Evolutionary conservation across 2,329 filamentous ascomycete genomes (phyloP).

Genomic region (Orbilia ellipsospora): DNA sequence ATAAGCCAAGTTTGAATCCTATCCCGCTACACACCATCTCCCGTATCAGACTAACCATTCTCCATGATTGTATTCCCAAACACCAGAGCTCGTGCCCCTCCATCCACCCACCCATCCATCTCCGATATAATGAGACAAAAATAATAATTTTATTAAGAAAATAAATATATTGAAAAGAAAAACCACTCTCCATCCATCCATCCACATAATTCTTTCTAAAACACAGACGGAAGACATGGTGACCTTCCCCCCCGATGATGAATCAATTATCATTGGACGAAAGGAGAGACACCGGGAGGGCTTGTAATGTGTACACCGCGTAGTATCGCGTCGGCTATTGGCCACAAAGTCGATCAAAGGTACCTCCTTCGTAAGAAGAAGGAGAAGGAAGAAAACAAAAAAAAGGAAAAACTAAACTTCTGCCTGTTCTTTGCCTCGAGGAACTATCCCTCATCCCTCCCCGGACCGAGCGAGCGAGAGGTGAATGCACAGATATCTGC

Average conservation of each 20-base stretch:
- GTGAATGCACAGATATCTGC: too few relatives aligned
- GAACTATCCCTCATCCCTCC: too few relatives aligned
- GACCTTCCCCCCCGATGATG: too few relatives aligned
- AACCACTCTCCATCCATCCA: conserved; percentile 11
- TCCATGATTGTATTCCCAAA: too few relatives aligned
- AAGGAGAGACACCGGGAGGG: conserved; percentile 6
- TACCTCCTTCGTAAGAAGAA: not conserved
- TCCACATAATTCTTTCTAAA: conserved; percentile 20
- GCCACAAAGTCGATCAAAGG: not conserved
- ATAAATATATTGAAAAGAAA: not conserved
- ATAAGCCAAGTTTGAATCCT: too few relatives aligned
- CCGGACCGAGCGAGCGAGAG: too few relatives aligned
- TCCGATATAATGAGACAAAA: too few relatives aligned
- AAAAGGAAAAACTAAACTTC: not conserved
- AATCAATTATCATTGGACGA: conserved; percentile 7
- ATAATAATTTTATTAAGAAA: not conserved
- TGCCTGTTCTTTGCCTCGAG: not conserved
- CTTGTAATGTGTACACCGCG: not conserved
- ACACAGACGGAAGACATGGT: conserved; percentile 3
- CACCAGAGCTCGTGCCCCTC: too few relatives aligned
- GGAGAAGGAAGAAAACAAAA: not conserved
- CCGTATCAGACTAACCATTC: too few relatives aligned
- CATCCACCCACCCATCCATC: too few relatives aligned
- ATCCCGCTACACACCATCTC: too few relatives aligned
- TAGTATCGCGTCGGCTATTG: conserved; percentile 7